Conservation (phyloP, 208 protist genomes). For the Trichomonas gallinae region DNA sequence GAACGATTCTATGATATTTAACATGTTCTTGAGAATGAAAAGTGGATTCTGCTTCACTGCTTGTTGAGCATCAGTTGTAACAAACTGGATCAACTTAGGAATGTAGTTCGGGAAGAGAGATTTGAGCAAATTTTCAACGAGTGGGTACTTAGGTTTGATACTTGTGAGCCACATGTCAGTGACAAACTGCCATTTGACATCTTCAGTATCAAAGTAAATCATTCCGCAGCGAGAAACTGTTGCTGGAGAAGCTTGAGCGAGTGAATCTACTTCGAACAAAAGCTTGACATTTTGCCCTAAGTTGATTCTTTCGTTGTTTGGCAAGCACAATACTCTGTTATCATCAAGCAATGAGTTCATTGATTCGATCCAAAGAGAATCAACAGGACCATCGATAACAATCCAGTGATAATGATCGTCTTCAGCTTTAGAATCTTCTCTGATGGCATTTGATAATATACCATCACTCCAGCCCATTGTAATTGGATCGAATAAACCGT, state of each 20-base stretch:
- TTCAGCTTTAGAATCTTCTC: conserved; percentile 58
- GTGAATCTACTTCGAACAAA: conserved; percentile 92
- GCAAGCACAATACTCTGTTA: conserved; percentile 87
- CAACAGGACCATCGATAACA: conserved; percentile 91
- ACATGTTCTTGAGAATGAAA: neutral
- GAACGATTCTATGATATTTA: neutral
- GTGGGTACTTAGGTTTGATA: neutral
- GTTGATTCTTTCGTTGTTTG: conserved; percentile 82
- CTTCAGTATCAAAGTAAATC: conserved; percentile 73
- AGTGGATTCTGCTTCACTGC: neutral
- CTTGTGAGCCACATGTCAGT: conserved; percentile 66
- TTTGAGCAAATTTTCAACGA: neutral
- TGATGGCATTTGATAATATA: conserved; percentile 56
- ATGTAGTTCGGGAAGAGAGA: neutral
- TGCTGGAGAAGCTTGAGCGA: conserved; percentile 83
- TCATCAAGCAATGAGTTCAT: conserved; percentile 97
- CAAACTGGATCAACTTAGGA: neutral
- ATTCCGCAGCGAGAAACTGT: conserved; percentile 95
- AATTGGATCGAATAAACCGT: conserved; percentile 78
- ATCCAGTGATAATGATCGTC: conserved; percentile 64
- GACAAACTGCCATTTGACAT: conserved; percentile 63
- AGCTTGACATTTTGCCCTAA: conserved; percentile 64
- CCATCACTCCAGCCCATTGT: conserved; percentile 67
- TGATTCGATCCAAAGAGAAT: conserved; percentile 95
- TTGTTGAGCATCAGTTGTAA: neutral